Conservation (phyloP, 1,284 basidiomycete species). For the Termitomyces sp. region DNA sequence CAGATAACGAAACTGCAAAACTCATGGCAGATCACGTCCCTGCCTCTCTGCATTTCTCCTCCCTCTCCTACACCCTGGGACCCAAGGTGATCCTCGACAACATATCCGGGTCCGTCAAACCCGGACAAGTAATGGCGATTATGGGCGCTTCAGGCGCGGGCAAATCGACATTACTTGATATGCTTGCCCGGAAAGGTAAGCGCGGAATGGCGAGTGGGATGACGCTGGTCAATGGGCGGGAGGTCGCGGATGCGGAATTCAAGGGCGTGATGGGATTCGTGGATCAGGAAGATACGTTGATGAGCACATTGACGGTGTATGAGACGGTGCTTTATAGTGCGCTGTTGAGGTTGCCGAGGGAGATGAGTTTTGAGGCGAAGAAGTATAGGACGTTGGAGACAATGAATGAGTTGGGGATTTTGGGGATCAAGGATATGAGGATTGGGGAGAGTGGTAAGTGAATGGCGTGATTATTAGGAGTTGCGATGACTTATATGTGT, state of each 20-base stretch:
- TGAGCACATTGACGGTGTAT: conserved; percentile 95
- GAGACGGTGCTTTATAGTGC: conserved; percentile 96
- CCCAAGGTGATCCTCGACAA: conserved; percentile 69
- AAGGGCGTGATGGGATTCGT: conserved; percentile 89
- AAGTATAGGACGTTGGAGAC: conserved; percentile 93
- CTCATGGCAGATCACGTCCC: conserved; percentile 94
- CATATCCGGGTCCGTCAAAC: conserved; percentile 78
- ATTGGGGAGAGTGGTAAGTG: conserved; percentile 80
- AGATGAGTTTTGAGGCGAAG: conserved; percentile 94
- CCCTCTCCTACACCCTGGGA: conserved; percentile 76
- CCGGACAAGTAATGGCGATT: conserved; percentile 89
- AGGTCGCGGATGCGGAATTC: conserved; percentile 74
- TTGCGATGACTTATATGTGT: not conserved
- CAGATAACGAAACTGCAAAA: conserved; percentile 75
- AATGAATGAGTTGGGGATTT: conserved; percentile 91
- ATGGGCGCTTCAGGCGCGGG: conserved; percentile 97
- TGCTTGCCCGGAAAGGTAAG: conserved; percentile 88
- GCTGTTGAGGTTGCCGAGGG: conserved; percentile 81
- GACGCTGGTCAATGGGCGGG: conserved; percentile 83
- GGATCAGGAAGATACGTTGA: conserved; percentile 96
- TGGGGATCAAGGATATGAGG: conserved; percentile 85
- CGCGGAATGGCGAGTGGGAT: conserved; percentile 72
- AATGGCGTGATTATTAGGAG: not conserved
- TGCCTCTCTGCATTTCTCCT: conserved; percentile 84
- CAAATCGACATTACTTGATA: conserved; percentile 95